A percentile compares a stretch with the other conserved stretches of the same genome.
phyloP scores from a whole-genome alignment of 2,329 filamentous ascomycete species.

The Talaromyces sp. region DNA sequence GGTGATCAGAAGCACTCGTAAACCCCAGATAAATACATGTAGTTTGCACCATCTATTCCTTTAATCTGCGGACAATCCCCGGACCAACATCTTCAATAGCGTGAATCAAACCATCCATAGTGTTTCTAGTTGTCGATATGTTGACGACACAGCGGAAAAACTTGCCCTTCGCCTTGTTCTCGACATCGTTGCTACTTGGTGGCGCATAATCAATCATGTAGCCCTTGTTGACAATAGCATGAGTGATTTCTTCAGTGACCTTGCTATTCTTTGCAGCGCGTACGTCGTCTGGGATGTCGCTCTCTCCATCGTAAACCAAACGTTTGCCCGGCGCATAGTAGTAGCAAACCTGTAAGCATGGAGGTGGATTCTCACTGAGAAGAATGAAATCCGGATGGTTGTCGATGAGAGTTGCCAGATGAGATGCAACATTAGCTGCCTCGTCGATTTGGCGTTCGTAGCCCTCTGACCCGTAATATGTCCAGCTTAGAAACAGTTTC shows the following conservation, averaged over 20 bases:
- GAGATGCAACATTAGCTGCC: slow-evolving; percentile 65
- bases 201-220: slow-evolving; percentile 67
- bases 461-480: slow-evolving; percentile 75
- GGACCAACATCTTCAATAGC: slow-evolving; percentile 49
- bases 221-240: slow-evolving; percentile 50
- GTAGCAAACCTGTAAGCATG: slow-evolving; percentile 92
- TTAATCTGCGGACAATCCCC: slow-evolving; percentile 25
- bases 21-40: no score
- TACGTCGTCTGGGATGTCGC: slow-evolving; percentile 26
- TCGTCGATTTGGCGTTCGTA: slow-evolving; percentile 65
- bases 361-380: slow-evolving; percentile 69
- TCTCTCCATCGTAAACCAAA: slow-evolving; percentile 33
- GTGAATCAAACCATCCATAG: slow-evolving; percentile 56
- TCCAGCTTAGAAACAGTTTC: slow-evolving; percentile 83
- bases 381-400: slow-evolving; percentile 58
- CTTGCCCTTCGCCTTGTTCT: slow-evolving; percentile 51
- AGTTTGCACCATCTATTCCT: background rate
- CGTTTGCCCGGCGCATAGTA: slow-evolving; percentile 64
- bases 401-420: slow-evolving; percentile 59
- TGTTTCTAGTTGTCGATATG: slow-evolving; percentile 53
- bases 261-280: slow-evolving; percentile 46
- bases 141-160: slow-evolving; percentile 68
- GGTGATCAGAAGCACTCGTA: no score
- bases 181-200: slow-evolving; percentile 39
- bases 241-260: slow-evolving; percentile 51